Base-by-base conservation (phyloP, 345 rosid genomes). In the Crucihimalaya himalaica region DNA sequence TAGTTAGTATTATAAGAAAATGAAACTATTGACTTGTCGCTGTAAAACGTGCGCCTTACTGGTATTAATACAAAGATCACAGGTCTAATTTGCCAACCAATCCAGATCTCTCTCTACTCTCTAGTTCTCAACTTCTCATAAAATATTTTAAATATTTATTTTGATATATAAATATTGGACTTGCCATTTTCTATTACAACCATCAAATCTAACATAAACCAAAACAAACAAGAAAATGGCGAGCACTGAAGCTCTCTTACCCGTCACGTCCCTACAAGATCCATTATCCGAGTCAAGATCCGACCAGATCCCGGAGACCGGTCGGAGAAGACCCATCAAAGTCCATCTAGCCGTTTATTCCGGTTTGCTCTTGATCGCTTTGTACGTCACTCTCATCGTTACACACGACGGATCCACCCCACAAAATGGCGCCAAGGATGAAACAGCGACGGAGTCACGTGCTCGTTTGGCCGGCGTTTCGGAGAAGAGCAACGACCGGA, bases 381-480 rank as follows among this genome's bases (percentile, higher is more conserved):
- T 87, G 13, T 34, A 81, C 55, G 74, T 78, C 3, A 79, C 76
- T 25, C 35, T 83, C 8, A 32, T 83, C 27, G 66, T 76, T 45
- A 64, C 64, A n/a, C 72, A 63, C 68, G 52, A 70, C 47, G 72
- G 66, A 63, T 63, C 67, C 55, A 20, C 54, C 34, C 12, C 2
- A 19, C 29, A 63, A n/a, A 50, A 55, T 37, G 63, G 4, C 23
- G 34, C 15, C 57, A 19, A 47, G 43, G 14, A 52, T 42, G 16
- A 31, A 43, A 79, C 57, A 7, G 19, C 63, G 83, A 7, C 16
- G 19, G 63, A 68, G 88, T 1, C 89, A 91, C 11, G 92, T 4
- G 81, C 84, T 54, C 74, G 57, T 52, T 18, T 75, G 48, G 68
- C 79, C 6, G 98, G 98, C 0, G 97, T 94, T 12, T 94, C 98